Evolutionary conservation across 2,329 filamentous ascomycete species (phyloP).

Genomic region (Karstenula rhodostoma): DNA sequence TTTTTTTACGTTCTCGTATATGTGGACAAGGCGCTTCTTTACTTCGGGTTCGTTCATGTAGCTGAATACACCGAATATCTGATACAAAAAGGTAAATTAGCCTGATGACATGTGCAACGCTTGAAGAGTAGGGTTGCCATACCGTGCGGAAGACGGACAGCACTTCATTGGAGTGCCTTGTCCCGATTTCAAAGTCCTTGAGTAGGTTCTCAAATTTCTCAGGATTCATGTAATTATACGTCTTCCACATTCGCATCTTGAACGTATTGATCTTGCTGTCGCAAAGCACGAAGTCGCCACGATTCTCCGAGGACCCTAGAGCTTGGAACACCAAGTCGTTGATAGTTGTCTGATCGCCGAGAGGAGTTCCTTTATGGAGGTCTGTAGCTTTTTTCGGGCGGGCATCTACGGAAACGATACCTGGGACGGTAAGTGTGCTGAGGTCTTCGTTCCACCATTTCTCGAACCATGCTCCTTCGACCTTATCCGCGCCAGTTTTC

Average conservation of each 20-base stretch:
- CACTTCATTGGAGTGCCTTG: not conserved
- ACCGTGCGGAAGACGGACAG: not conserved
- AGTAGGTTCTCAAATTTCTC: not conserved
- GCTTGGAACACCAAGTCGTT: constrained; percentile 5
- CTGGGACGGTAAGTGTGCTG: not conserved
- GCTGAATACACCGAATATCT: constrained; percentile 3
- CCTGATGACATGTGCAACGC: not conserved
- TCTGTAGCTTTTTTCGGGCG: not conserved
- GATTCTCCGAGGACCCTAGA: not conserved
- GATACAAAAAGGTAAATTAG: not conserved
- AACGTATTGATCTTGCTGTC: constrained; percentile 4
- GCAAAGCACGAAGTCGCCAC: constrained; percentile 1
- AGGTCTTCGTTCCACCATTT: constrained; percentile 1
- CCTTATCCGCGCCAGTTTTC: not conserved
- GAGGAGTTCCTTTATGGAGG: not conserved
- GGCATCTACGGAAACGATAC: too few species aligned
- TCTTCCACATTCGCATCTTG: constrained; percentile 2
- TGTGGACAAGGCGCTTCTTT: not conserved
- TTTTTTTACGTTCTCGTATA: not conserved
- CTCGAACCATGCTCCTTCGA: not conserved
- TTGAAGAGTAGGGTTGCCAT: not conserved
- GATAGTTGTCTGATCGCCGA: not conserved
- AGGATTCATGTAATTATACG: not conserved
- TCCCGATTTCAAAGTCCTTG: not conserved
- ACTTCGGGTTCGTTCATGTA: constrained; percentile 2